Conservation (phyloP, 2,329 filamentous ascomycete genomes). For the Aspergillus ibericus region DNA sequence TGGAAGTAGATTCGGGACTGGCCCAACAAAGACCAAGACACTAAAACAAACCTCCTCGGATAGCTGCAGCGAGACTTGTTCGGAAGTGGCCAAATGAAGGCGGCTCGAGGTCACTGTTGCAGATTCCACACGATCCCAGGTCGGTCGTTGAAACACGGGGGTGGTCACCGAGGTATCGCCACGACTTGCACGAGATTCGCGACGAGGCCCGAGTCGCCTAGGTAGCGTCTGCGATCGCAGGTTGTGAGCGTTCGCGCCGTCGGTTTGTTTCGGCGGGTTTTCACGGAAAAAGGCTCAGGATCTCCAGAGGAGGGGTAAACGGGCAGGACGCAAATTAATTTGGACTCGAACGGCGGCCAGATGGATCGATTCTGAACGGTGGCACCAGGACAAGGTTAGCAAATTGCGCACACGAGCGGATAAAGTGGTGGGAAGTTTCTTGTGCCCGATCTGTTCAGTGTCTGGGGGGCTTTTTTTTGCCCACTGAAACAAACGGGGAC, state of each 20-base stretch:
- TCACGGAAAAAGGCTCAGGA: background rate
- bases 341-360: background rate
- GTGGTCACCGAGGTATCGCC: background rate
- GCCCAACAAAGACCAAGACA: slow-evolving; percentile 11
- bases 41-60: slow-evolving; percentile 12
- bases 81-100: background rate
- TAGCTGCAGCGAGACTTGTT: slow-evolving; percentile 10
- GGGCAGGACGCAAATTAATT: background rate
- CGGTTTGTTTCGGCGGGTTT: slow-evolving; percentile 3
- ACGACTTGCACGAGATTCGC: background rate
- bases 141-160: background rate
- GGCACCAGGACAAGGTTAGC: background rate
- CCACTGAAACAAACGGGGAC: background rate
- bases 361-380: background rate
- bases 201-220: background rate
- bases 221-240: background rate
- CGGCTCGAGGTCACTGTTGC: background rate
- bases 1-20: background rate
- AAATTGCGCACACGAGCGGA: background rate
- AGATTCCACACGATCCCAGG: background rate
- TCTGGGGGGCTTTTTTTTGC: background rate
- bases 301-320: background rate
- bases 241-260: background rate
- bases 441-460: background rate
- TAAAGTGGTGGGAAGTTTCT: background rate